Conservation (phyloP, 768 basidiomycete genomes). For the Strobilomyces confusus region DNA sequence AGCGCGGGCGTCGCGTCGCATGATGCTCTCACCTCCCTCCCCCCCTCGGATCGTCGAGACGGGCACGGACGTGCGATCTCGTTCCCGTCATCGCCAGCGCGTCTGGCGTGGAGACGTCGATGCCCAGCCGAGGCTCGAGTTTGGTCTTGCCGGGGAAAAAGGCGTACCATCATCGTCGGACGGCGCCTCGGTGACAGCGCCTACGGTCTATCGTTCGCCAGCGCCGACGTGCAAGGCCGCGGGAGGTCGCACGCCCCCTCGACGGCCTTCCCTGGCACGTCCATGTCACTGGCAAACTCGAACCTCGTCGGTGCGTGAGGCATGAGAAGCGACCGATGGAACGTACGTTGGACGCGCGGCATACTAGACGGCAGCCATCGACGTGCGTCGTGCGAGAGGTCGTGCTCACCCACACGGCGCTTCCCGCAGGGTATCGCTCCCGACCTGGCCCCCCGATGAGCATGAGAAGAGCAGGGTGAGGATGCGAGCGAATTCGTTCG, state of each 20-base stretch:
- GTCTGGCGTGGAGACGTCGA: too few relatives aligned
- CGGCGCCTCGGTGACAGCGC: too few relatives aligned
- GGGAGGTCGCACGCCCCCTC: too few relatives aligned
- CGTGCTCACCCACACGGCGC: neutral
- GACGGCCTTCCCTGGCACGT: too few relatives aligned
- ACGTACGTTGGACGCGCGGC: neutral
- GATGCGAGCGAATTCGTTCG: neutral
- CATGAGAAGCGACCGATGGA: neutral
- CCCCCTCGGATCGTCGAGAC: neutral
- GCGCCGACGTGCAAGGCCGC: too few relatives aligned
- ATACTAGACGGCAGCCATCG: too few relatives aligned
- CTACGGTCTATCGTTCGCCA: too few relatives aligned
- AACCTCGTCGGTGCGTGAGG: neutral
- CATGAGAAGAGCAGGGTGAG: too few relatives aligned
- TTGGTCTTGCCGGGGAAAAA: too few relatives aligned
- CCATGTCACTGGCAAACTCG: neutral
- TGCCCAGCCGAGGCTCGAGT: too few relatives aligned
- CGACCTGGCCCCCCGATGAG: neutral
- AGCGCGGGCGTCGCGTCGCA: neutral
- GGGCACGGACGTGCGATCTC: neutral
- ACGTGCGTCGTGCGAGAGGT: neutral
- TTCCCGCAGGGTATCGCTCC: neutral
- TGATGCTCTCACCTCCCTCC: too few relatives aligned
- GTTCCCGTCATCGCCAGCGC: neutral
- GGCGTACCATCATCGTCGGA: too few relatives aligned